phyloP scores from a whole-genome alignment of 2,329 filamentous ascomycete genomes.

The Monosporascus ibericus region DNA sequence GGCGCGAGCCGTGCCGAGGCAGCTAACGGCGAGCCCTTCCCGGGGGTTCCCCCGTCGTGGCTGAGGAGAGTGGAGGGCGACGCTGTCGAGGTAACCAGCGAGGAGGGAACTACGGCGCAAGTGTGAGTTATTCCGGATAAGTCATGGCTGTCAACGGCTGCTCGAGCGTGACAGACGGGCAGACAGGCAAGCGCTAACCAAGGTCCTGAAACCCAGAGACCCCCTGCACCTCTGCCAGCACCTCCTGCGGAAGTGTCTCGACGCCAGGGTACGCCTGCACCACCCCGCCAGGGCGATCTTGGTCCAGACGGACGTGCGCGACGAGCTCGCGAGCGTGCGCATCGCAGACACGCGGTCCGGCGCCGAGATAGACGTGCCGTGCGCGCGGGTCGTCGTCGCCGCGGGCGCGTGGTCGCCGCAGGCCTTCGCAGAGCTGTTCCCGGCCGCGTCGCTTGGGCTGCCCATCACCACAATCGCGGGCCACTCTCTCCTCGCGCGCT shows the following conservation, averaged over 20 bases:
- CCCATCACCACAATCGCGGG: conserved; percentile 60
- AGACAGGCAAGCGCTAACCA: background rate
- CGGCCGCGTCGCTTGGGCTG: conserved; percentile 42
- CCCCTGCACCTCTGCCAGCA: conserved; percentile 61
- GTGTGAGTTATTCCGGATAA: conserved; percentile 41
- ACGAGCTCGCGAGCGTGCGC: conserved; percentile 45
- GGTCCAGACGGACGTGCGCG: conserved; percentile 43
- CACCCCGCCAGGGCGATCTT: conserved; percentile 54
- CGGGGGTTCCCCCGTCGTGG: conserved; percentile 46
- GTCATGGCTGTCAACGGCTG: too few species aligned
- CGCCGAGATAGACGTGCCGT: conserved; percentile 49
- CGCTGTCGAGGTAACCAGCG: conserved; percentile 54
- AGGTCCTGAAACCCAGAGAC: conserved; percentile 40
- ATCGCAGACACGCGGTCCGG: conserved; percentile 39
- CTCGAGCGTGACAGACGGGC: too few species aligned
- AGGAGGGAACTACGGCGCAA: conserved; percentile 56
- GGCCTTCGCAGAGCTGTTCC: conserved; percentile 62
- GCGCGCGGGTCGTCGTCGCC: conserved; percentile 59
- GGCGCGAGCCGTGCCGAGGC: conserved; percentile 56
- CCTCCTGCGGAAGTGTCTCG: conserved; percentile 51
- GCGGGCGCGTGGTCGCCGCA: conserved; percentile 66
- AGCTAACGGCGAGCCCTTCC: conserved; percentile 31
- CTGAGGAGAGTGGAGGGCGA: conserved; percentile 49
- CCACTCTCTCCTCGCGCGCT: conserved; percentile 63
- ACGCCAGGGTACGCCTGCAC: conserved; percentile 58